These are phyloP conservation scores for Moelleriella libera DNA, from an alignment of 2,329 filamentous ascomycete genomes.

Conservation along the genomic window DNA sequence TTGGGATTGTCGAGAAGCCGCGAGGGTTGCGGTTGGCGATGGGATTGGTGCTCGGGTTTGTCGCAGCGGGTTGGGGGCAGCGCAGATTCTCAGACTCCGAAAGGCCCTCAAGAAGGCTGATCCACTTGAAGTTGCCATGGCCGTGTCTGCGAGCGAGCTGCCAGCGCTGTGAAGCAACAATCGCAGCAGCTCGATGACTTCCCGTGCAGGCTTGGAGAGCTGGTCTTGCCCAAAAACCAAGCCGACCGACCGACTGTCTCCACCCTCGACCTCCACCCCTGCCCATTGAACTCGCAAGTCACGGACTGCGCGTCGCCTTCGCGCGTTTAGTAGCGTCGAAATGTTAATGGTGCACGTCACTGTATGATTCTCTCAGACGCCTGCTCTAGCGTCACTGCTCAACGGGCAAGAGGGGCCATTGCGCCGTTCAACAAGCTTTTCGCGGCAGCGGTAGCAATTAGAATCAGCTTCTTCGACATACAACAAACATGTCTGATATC, in stretches of 20 bases:
- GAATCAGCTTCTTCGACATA: neutral
- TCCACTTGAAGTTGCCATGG: no score
- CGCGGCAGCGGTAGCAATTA: neutral
- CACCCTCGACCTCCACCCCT: no score
- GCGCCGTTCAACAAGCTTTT: no score
- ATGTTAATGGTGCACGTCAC: slow-evolving; percentile 17
- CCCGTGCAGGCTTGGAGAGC: no score
- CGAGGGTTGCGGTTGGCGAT: slow-evolving; percentile 13
- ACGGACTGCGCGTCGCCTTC: slow-evolving; percentile 31
- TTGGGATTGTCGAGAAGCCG: slow-evolving; percentile 21
- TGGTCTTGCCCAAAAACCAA: no score
- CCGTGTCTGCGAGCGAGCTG: no score
- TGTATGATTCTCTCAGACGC: neutral
- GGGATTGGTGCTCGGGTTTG: slow-evolving; percentile 19
- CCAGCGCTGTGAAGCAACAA: no score
- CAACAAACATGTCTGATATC: slow-evolving; percentile 65
- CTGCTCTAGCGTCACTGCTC: neutral
- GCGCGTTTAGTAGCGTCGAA: slow-evolving; percentile 16
- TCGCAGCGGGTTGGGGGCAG: slow-evolving; percentile 20
- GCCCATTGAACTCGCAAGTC: slow-evolving; percentile 10
- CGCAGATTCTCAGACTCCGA: slow-evolving; percentile 30
- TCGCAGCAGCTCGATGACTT: no score
- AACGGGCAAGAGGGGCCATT: no score
- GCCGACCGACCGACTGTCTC: no score
- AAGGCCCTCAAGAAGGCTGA: slow-evolving; percentile 30